Evolutionary conservation across 176 grass and related monocot genomes (phyloP).

Genomic region (Oryza coarctata): DNA sequence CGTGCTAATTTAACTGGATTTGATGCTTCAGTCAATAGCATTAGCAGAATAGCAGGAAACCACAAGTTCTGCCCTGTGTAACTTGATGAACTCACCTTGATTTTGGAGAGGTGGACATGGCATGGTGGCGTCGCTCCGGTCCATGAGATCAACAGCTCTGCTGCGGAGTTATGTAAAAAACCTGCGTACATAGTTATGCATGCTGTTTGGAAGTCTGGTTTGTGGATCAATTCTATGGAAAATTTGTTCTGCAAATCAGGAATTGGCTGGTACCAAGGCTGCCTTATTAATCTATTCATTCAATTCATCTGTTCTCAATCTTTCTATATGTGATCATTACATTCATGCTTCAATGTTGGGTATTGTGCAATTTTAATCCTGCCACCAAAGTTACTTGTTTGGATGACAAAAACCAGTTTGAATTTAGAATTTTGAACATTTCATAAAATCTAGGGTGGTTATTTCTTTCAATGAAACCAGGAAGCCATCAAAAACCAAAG

Average conservation of each 20-base stretch:
- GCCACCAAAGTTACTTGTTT: neutral
- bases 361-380: neutral
- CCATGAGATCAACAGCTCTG: neutral
- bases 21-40: constrained; percentile 25
- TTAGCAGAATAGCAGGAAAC: neutral
- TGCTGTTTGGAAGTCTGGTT: constrained; percentile 27
- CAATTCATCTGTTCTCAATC: constrained; percentile 26
- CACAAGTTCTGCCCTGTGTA: constrained; percentile 22
- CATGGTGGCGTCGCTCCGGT: neutral
- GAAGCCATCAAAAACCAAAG: neutral
- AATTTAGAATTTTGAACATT: neutral
- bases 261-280: neutral
- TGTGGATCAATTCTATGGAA: neutral
- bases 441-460: neutral
- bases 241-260: neutral
- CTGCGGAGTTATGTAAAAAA: constrained; percentile 16
- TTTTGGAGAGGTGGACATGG: neutral
- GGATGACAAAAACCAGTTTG: neutral
- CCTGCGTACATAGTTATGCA: constrained; percentile 28
- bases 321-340: neutral
- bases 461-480: neutral
- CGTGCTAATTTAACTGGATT: constrained; percentile 17
- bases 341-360: neutral
- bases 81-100: constrained; percentile 17
- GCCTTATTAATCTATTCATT: constrained; percentile 34